Conservation (phyloP, 306 rosid species). For the Dryas alaskensis region DNA sequence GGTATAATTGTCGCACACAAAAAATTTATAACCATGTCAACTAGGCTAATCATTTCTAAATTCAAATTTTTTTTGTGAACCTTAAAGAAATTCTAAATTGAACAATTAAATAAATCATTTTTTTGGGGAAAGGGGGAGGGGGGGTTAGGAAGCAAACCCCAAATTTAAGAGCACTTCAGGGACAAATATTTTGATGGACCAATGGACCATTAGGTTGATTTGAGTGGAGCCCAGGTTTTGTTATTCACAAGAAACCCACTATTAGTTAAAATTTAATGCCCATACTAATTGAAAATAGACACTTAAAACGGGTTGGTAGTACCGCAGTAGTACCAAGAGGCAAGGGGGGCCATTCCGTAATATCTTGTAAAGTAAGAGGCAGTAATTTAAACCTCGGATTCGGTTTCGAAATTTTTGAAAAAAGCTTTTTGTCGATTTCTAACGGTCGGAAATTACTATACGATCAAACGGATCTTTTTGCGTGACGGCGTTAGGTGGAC, state of each 20-base stretch:
- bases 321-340: too few species aligned
- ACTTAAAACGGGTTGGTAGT: neutral
- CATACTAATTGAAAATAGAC: neutral
- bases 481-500: constrained; percentile 45
- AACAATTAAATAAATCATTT: neutral
- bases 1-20: too few species aligned
- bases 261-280: neutral
- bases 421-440: constrained; percentile 40
- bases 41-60: too few species aligned
- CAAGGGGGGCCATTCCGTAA: constrained; percentile 17
- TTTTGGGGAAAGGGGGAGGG: too few species aligned
- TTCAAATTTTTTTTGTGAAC: too few species aligned
- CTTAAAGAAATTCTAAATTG: neutral
- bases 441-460: constrained; percentile 61
- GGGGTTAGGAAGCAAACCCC: neutral
- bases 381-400: constrained; percentile 14
- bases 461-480: constrained; percentile 31
- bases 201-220: neutral
- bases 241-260: neutral
- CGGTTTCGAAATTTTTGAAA: constrained; percentile 36
- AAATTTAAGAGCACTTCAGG: neutral
- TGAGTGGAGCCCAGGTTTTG: neutral
- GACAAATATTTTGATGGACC: constrained; percentile 2
- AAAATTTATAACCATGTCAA: too few species aligned
- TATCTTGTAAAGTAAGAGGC: constrained; percentile 12